Base-by-base conservation (phyloP, 352 stramenopile genomes). In the Globisporangium parvum region DNA sequence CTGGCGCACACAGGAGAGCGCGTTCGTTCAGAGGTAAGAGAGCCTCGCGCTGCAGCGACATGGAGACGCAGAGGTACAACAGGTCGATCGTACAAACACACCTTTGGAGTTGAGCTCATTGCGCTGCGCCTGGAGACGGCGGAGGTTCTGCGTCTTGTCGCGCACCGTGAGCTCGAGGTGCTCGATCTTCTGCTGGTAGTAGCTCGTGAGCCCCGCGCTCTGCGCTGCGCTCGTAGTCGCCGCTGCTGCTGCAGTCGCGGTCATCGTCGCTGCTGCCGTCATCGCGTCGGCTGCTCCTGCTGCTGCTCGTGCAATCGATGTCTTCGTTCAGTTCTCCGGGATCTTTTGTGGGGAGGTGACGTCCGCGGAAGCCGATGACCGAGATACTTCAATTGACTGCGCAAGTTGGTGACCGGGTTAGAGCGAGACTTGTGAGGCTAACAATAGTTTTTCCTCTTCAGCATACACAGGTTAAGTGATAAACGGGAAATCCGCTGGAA, bases 31-130 rank as follows among this genome's bases (percentile, higher is more conserved):
- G n/a, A n/a, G n/a, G 18, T 44, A 44, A 20, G 41, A 47, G 41
- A 23, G n/a, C 15, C 26, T 31, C 26, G 26, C 10, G 31, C 8
- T 14, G 31, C 8, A 37, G 5, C 31, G 31, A 37, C 6, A 37
- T 10, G 10, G 5, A 10, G 31, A 37, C 10, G 8, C 1, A 37
- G 5, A 37, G 31, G 3, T 6, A 31, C 26, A 6, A 31, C 6
- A 37, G 31, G 12, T 37, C 31, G 5, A 11, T 37, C 31, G 31
- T 14, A 14, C 6, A 12, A 37, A 14, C 20, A 26, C 60, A 98
- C 94, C 88, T 96, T 98, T 92, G 37, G 96, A 98, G 80, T 99
- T 99, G 55, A 99, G 86, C 82, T 99, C 96, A 70, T 99, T 99
- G 58, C 97, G 92, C 69, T 99, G 96, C 51, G 97, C 97, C 79